These are phyloP conservation scores for Saposhnikovia divaricata DNA, from an alignment of 129 eudicot species.

Conservation along the genomic window DNA sequence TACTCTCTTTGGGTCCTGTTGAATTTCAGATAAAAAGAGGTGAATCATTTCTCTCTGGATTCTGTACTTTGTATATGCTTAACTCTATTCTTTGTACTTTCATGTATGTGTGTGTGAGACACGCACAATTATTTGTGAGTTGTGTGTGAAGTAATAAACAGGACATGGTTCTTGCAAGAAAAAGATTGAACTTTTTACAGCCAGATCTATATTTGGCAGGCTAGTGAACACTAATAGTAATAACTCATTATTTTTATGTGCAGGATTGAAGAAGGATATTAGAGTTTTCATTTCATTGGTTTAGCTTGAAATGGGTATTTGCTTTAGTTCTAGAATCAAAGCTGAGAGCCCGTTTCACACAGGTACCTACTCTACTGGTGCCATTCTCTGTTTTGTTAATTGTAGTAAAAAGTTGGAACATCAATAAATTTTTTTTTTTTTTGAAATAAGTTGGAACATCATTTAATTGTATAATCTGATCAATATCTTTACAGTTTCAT, in stretches of 20 bases:
- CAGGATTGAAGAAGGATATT: background rate
- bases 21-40: background rate
- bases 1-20: background rate
- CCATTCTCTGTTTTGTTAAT: background rate
- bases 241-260: background rate
- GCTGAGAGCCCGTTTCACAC: conserved; percentile 52
- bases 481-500: background rate
- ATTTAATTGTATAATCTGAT: background rate
- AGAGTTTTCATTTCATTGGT: background rate
- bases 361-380: conserved; percentile 18
- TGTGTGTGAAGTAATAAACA: background rate
- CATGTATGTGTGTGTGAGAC: background rate
- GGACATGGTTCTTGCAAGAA: background rate
- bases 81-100: background rate
- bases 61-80: background rate
- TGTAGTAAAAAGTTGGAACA: background rate
- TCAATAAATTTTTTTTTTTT: background rate
- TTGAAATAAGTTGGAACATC: background rate
- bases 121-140: background rate
- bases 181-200: conserved; percentile 10
- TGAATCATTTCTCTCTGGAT: background rate
- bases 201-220: conserved; percentile 28
- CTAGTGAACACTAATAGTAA: conserved; percentile 9
- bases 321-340: conserved; percentile 57
- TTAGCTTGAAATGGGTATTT: conserved; percentile 52